These are phyloP conservation scores for Mimosa bimucronata DNA, from an alignment of 306 rosid genomes.

Conservation along the genomic window DNA sequence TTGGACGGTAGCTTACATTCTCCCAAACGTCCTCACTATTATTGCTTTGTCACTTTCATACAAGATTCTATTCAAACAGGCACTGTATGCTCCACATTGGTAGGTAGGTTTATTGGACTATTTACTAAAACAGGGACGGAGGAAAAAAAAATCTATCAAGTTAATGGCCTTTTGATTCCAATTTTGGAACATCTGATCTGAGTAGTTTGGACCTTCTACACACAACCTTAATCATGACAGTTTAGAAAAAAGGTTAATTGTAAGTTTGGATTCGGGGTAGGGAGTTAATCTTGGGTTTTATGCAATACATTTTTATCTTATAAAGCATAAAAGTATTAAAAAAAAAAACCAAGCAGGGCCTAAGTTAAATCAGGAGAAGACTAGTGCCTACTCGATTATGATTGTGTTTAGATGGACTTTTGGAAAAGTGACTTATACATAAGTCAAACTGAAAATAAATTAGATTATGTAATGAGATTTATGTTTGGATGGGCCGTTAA, in stretches of 20 bases:
- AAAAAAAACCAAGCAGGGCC: no score
- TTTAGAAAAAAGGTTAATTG: neutral
- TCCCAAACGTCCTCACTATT: neutral
- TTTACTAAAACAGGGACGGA: conserved; percentile 20
- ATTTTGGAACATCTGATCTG: conserved; percentile 36
- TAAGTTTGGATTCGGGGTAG: no score
- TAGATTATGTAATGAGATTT: no score
- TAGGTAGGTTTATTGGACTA: neutral
- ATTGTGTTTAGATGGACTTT: no score
- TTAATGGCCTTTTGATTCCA: conserved; percentile 21
- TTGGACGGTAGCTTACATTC: conserved; percentile 26
- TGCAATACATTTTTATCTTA: no score
- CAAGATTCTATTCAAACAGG: neutral
- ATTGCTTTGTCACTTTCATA: conserved; percentile 10
- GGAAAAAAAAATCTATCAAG: conserved; percentile 36
- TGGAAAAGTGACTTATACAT: no score
- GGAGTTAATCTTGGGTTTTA: no score
- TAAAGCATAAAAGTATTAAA: no score
- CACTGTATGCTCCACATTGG: conserved; percentile 28
- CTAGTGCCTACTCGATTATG: no score
- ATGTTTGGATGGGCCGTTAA: no score
- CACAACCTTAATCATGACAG: neutral
- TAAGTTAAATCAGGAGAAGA: no score
- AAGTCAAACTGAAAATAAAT: no score
- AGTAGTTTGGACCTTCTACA: neutral